These are phyloP conservation scores for Zygoascus hellenicus DNA, from an alignment of 1,139 yeast genomes.

Conservation along the genomic window DNA sequence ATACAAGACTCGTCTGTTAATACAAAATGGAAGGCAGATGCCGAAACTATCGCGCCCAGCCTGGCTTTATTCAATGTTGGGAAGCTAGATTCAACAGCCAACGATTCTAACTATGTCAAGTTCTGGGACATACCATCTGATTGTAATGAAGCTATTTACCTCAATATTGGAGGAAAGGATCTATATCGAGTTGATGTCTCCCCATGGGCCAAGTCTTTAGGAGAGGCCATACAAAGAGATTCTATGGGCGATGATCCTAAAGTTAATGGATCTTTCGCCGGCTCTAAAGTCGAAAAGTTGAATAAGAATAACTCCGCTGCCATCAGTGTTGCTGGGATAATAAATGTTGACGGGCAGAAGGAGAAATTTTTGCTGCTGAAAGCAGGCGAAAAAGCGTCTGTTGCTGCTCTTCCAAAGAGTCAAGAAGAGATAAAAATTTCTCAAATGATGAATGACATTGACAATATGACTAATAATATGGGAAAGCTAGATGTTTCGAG, in stretches of 20 bases:
- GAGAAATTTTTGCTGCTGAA: not conserved
- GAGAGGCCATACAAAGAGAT: conserved; percentile 24
- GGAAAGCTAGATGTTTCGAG: not conserved
- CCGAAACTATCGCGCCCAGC: conserved; percentile 7
- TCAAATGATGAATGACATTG: not conserved
- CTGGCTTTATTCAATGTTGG: conserved; percentile 11
- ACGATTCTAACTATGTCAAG: not conserved
- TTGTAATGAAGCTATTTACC: not conserved
- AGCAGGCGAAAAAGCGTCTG: not conserved
- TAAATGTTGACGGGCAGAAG: not conserved
- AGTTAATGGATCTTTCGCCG: not conserved
- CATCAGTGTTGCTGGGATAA: not conserved
- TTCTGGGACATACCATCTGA: not conserved
- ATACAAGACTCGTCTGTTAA: conserved; percentile 26
- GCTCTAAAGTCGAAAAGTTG: not conserved
- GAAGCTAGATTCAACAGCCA: not conserved
- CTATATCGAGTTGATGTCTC: conserved; percentile 21
- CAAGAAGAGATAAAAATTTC: not conserved
- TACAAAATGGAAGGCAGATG: conserved; percentile 21
- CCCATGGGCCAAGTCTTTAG: conserved; percentile 25
- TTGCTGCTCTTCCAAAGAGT: not conserved
- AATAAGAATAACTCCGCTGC: not conserved
- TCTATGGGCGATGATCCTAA: not conserved
- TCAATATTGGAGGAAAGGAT: not conserved
- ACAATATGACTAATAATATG: conserved; percentile 1